Evolutionary conservation across 2,329 filamentous ascomycete species (phyloP).

Genomic region (Colletotrichum noveboracense): DNA sequence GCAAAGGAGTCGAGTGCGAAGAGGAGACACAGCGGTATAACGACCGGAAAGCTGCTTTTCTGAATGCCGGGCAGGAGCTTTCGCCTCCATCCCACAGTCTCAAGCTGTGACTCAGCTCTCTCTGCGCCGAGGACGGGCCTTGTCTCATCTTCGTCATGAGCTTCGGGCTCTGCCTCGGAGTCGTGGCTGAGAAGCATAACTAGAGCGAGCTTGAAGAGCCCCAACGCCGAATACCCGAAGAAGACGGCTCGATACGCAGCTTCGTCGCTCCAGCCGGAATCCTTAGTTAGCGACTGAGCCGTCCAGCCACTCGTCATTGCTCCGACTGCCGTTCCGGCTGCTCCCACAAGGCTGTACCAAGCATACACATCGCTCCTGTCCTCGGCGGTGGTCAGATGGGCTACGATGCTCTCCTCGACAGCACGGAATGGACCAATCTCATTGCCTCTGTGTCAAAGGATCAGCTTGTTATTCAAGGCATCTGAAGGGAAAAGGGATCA

Average conservation of each 20-base stretch:
- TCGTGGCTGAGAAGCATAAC: not conserved
- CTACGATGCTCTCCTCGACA: not conserved
- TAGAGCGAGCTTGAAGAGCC: not conserved
- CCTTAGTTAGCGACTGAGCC: not conserved
- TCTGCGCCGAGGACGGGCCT: not conserved
- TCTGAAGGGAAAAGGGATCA: fast-evolving
- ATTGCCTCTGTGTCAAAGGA: not conserved
- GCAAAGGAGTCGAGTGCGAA: not conserved
- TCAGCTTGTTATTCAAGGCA: not conserved
- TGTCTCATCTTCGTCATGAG: not conserved
- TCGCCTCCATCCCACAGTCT: not conserved
- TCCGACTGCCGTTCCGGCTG: not conserved
- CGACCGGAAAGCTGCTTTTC: not conserved
- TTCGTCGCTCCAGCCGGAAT: not conserved
- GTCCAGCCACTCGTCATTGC: not conserved
- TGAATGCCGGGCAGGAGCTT: not conserved
- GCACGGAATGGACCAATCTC: not conserved
- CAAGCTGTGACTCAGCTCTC: not conserved
- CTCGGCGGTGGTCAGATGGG: not conserved
- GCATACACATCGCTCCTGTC: not conserved
- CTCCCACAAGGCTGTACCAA: not conserved
- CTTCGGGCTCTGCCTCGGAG: not conserved
- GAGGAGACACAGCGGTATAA: not conserved
- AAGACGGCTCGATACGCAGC: not conserved
- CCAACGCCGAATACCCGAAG: not conserved